phyloP scores from a whole-genome alignment of 345 rosid species.

The Gossypium stocksii region DNA sequence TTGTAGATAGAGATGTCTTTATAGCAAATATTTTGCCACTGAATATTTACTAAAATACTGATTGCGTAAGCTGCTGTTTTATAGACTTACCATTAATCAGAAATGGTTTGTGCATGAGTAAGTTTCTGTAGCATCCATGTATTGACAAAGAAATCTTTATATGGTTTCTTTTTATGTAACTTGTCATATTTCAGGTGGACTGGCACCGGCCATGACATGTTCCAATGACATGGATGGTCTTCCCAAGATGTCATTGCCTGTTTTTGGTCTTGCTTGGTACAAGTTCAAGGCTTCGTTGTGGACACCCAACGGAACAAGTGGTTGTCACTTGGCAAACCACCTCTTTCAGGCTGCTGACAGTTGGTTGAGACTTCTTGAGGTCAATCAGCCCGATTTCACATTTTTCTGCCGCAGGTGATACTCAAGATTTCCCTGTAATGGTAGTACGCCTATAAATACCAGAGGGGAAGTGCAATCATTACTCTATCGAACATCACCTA shows the following conservation, averaged over 20 bases:
- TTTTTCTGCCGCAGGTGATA: constrained; percentile 52
- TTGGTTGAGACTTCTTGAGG: constrained; percentile 54
- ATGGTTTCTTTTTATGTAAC: neutral
- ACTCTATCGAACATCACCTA: neutral
- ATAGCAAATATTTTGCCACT: neutral
- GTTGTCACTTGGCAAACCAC: constrained; percentile 37
- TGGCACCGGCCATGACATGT: constrained; percentile 24
- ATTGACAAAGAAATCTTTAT: neutral
- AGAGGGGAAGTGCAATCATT: neutral
- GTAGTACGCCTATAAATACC: constrained; percentile 10
- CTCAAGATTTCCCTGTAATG: neutral
- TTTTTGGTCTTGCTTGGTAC: constrained; percentile 79
- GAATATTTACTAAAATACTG: neutral
- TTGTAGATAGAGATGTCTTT: neutral
- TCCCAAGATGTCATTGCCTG: constrained; percentile 47
- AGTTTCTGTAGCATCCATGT: neutral
- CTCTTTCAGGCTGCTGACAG: constrained; percentile 58
- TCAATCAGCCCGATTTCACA: constrained; percentile 76
- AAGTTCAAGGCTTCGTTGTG: constrained; percentile 80
- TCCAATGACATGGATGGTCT: constrained; percentile 30
- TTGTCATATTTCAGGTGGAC: constrained; percentile 26
- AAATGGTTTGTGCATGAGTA: neutral
- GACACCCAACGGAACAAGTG: constrained; percentile 54
- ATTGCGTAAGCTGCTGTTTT: neutral
- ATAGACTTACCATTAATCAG: neutral